Base-by-base conservation (phyloP, 2,329 filamentous ascomycete genomes). In the Scorias spongiosa region DNA sequence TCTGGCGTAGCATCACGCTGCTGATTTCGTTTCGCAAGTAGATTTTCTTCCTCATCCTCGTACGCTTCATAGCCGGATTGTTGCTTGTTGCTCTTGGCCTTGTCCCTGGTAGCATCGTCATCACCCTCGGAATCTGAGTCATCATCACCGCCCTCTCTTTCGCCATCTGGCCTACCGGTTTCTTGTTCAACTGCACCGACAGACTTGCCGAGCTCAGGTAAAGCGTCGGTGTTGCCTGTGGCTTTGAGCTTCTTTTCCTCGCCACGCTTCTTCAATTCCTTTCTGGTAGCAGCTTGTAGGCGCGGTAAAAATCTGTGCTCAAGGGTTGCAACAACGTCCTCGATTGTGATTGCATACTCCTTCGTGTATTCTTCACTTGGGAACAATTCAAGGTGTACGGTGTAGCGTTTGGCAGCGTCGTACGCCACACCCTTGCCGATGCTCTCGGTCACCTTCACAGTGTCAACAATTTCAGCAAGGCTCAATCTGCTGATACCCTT, bases 401-500 rank as follows among this genome's bases (percentile, higher is more conserved):
- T 79, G 63, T 88, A 98, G 40, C 82, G 80, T 67, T 93, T 95
- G 43, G 86, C 84, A 54, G 84, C 74, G 1, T 72, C 66, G 56
- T 79, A 74, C 4, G 76, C 76, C 29, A 76, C 65, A 36, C 85
- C 86, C 46, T 75, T 74, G 10, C 84, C 84, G 42, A 89, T 76
- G 26, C 74, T 77, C 64, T 98, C 93, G 43, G 78, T 80, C 17
- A 96, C 83, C 1, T 73, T 77, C 11, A 86, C 81, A 50, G 80
- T 79, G 58, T 96, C 84, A 28, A 95, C 66, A 30, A 98, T 77
- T 54, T 93, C 81, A 0, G 84, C 80, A 38, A 98, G 71, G 3
- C 83, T 84, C 39, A 96, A 73, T 48, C 83, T 79, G 57, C 84
- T 93, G 58, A 96, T 93, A 20, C 80, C 83, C 67, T 98, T 98